These are phyloP conservation scores for Fusarium kyushuense DNA, from an alignment of 2,329 filamentous ascomycete species.

Conservation along the genomic window DNA sequence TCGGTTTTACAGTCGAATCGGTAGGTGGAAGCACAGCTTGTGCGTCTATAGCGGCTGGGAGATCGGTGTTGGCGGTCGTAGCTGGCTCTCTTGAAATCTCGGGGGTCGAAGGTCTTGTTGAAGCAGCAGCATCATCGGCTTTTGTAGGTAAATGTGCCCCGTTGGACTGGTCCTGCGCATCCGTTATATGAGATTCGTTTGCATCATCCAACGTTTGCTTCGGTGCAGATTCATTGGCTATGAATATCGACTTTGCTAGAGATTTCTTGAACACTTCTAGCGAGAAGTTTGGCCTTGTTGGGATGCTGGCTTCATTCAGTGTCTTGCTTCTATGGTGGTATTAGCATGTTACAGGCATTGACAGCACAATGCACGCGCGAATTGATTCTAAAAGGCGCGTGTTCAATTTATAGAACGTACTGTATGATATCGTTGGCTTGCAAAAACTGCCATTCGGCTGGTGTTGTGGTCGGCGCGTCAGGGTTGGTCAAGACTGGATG, in stretches of 20 bases:
- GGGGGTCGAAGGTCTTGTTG: constrained; percentile 26
- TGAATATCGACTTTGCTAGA: constrained; percentile 49
- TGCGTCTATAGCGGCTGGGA: background rate
- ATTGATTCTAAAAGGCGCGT: constrained; percentile 31
- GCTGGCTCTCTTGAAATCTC: constrained; percentile 26
- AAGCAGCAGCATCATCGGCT: constrained; percentile 19
- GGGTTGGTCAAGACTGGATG: constrained; percentile 67
- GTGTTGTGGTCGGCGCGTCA: constrained; percentile 66
- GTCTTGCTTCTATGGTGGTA: constrained; percentile 52
- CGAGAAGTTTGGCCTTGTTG: constrained; percentile 60
- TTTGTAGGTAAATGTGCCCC: constrained; percentile 23
- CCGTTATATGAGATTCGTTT: constrained; percentile 18
- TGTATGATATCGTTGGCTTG: constrained; percentile 69
- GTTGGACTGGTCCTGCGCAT: constrained; percentile 29
- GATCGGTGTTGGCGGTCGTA: background rate
- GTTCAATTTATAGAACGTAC: constrained; percentile 59
- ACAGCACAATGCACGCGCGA: constrained; percentile 33
- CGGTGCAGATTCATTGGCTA: constrained; percentile 30
- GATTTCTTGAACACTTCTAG: constrained; percentile 59
- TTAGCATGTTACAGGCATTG: constrained; percentile 42
- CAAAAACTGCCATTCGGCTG: constrained; percentile 67
- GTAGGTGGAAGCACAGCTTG: constrained; percentile 6
- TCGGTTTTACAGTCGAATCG: constrained; percentile 31
- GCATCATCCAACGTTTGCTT: constrained; percentile 21
- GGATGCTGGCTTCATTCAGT: constrained; percentile 66